Evolutionary conservation across 495 filamentous ascomycete genomes (phyloP).

Genomic region (Podospora pseudocomata): DNA sequence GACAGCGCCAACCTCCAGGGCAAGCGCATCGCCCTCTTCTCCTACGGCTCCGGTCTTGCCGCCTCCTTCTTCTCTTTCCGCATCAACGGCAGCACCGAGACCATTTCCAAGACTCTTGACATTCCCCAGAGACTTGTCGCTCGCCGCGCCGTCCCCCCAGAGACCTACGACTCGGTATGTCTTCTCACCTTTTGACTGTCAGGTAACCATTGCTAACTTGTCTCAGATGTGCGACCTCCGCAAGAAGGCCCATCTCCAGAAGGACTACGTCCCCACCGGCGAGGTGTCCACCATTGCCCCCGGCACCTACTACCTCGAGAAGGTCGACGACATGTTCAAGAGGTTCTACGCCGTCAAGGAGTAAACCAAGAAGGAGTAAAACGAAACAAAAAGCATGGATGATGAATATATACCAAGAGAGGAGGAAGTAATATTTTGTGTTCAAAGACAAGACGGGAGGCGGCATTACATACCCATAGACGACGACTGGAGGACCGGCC

Average conservation of each 20-base stretch:
- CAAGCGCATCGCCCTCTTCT: slow-evolving; percentile 89
- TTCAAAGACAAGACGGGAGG: not conserved
- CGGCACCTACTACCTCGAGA: slow-evolving; percentile 85
- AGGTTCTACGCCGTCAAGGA: slow-evolving; percentile 83
- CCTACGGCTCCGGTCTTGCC: slow-evolving; percentile 91
- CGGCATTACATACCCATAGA: not conserved
- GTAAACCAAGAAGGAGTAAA: slow-evolving; percentile 42
- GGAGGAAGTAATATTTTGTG: not conserved
- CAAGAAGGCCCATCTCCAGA: slow-evolving; percentile 91
- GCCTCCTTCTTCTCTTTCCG: slow-evolving; percentile 85
- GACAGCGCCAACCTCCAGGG: slow-evolving; percentile 64
- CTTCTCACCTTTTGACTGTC: not conserved
- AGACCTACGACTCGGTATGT: slow-evolving; percentile 78
- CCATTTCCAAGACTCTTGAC: slow-evolving; percentile 74
- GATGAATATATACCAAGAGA: not conserved
- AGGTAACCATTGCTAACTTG: slow-evolving; percentile 18
- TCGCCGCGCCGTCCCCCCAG: slow-evolving; percentile 68
- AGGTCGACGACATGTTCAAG: slow-evolving; percentile 94
- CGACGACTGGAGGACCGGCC: not conserved
- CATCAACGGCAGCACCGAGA: slow-evolving; percentile 70
- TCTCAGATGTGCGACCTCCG: slow-evolving; percentile 84
- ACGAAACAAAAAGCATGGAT: not conserved
- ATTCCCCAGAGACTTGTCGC: slow-evolving; percentile 71
- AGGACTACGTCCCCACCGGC: slow-evolving; percentile 77
- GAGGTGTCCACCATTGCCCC: slow-evolving; percentile 69